Evolutionary conservation across 306 rosid genomes (phyloP).

Genomic region (Rosa multiflora): DNA sequence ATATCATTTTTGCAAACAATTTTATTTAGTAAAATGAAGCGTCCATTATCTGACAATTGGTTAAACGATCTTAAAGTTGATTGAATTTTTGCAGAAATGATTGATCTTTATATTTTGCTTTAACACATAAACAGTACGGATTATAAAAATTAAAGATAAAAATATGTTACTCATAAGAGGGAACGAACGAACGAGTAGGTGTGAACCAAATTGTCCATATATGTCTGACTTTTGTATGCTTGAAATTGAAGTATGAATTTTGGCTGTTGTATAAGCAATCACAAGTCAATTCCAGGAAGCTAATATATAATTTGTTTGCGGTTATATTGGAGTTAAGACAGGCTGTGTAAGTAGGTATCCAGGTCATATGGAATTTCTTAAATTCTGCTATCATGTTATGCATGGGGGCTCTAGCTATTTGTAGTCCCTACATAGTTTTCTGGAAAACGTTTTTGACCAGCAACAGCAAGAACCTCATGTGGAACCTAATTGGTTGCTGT

Average conservation of each 20-base stretch:
- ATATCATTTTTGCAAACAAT: too few species aligned
- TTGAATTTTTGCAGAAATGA: too few species aligned
- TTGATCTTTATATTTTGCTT: too few species aligned
- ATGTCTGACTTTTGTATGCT: slow-evolving; percentile 15
- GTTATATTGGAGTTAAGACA: slow-evolving; percentile 39
- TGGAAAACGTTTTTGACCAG: slow-evolving; percentile 33
- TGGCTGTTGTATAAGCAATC: slow-evolving; percentile 11
- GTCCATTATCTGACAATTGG: too few species aligned
- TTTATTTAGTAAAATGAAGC: too few species aligned
- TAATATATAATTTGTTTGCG: slow-evolving; percentile 29
- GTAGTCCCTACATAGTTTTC: slow-evolving; percentile 15
- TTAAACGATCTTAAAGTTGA: too few species aligned
- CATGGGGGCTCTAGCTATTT: slow-evolving; percentile 20
- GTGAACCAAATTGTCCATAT: not conserved
- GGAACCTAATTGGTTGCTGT: slow-evolving; percentile 1
- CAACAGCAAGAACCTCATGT: slow-evolving; percentile 22
- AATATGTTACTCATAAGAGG: not conserved
- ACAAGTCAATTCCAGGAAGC: slow-evolving; percentile 26
- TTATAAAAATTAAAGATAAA: not conserved
- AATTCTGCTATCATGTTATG: slow-evolving; percentile 36
- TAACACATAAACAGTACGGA: not conserved
- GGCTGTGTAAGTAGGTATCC: slow-evolving; percentile 47
- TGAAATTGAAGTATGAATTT: slow-evolving; percentile 4
- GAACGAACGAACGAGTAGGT: not conserved
- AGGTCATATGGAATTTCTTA: slow-evolving; percentile 31